Percentiles rank a stretch among this genome's conserved stretches.
Evolutionary conservation across 2,329 filamentous ascomycete genomes (phyloP).

Genomic region (Nakataea oryzae): DNA sequence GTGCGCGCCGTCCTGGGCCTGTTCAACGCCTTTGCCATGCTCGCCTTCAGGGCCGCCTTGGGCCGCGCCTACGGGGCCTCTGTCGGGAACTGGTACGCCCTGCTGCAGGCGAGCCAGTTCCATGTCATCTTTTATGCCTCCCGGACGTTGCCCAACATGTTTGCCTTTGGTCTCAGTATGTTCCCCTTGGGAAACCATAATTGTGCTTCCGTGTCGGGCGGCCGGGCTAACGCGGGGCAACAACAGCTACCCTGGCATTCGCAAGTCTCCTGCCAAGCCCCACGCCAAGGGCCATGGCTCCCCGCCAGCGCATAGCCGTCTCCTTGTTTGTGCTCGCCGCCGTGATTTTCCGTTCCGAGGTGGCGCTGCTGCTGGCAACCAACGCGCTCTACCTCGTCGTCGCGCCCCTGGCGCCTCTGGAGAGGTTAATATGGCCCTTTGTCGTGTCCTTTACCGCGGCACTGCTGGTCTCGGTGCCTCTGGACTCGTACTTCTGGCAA

Average conservation of each 20-base stretch:
- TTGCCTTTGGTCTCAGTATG: slow-evolving; percentile 79
- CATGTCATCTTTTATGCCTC: slow-evolving; percentile 90
- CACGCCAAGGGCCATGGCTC: slow-evolving; percentile 17
- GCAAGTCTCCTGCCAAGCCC: slow-evolving; percentile 32
- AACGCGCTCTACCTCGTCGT: slow-evolving; percentile 56
- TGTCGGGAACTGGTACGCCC: slow-evolving; percentile 67
- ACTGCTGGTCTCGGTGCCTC: slow-evolving; percentile 56
- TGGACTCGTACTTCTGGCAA: slow-evolving; percentile 96
- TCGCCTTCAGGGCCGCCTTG: slow-evolving; percentile 55
- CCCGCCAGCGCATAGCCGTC: slow-evolving; percentile 53
- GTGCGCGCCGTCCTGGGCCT: slow-evolving; percentile 70
- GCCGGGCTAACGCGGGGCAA: not conserved
- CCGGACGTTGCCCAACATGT: slow-evolving; percentile 89
- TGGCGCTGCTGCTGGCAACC: slow-evolving; percentile 68
- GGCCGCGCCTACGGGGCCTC: slow-evolving; percentile 55
- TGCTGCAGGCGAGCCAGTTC: slow-evolving; percentile 77
- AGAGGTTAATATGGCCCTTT: slow-evolving; percentile 56
- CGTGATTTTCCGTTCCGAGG: slow-evolving; percentile 79
- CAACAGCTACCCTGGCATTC: slow-evolving; percentile 54
- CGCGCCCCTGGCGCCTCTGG: slow-evolving; percentile 38
- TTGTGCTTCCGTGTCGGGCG: too few species aligned
- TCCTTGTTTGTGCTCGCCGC: slow-evolving; percentile 70
- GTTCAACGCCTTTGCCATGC: slow-evolving; percentile 60
- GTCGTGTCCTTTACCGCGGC: slow-evolving; percentile 54
- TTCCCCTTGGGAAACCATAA: too few species aligned